Conservation (phyloP, 306 rosid species). For the Clitoria ternatea region DNA sequence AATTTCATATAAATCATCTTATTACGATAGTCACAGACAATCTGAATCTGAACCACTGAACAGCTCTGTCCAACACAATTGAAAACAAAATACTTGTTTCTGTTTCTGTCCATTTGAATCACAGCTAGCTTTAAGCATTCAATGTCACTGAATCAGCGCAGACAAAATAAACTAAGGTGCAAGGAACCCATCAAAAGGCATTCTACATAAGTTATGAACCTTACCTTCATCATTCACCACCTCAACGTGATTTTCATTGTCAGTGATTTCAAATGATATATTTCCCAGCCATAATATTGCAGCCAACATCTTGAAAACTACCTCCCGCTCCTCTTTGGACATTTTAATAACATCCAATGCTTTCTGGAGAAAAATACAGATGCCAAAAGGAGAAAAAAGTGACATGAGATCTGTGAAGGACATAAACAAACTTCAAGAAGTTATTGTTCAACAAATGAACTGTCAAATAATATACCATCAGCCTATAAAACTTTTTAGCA, state of each 20-base stretch:
- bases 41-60: constrained; percentile 7
- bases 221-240: constrained; percentile 86
- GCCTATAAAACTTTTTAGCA: constrained; percentile 50
- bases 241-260: constrained; percentile 72
- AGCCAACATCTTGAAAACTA: constrained; percentile 54
- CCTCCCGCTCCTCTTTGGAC: constrained; percentile 74
- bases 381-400: not conserved
- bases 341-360: constrained; percentile 61
- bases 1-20: not conserved
- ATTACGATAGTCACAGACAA: constrained; percentile 11
- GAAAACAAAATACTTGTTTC: not conserved
- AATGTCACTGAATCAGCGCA: not conserved
- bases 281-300: constrained; percentile 95
- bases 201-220: no score
- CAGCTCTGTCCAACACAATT: not conserved
- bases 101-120: no score
- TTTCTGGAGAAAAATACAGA: constrained; percentile 43
- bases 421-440: constrained; percentile 20
- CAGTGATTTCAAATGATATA: constrained; percentile 60
- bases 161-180: not conserved
- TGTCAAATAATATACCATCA: constrained; percentile 52
- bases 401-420: constrained; percentile 13
- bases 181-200: constrained; percentile 7
- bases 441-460: constrained; percentile 22
- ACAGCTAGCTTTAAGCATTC: not conserved